Evolutionary conservation across 805 yeast species (phyloP).

Genomic region (Candida tibetensis): DNA sequence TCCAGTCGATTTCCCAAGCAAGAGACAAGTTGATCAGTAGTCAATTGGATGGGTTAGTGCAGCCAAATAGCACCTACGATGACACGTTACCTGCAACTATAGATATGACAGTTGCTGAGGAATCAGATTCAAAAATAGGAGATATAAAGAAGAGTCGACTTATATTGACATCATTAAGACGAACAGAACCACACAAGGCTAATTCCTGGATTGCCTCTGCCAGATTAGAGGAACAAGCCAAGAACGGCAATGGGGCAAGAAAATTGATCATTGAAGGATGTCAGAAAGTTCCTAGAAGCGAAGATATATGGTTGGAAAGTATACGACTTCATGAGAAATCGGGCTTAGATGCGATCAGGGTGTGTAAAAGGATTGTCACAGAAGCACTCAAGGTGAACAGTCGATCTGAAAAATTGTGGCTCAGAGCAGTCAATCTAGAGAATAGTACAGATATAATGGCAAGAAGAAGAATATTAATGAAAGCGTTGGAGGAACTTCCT

Average conservation of each 20-base stretch:
- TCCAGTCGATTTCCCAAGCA: constrained; percentile 59
- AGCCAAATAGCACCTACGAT: constrained; percentile 26
- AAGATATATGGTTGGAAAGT: constrained; percentile 80
- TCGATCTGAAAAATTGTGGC: constrained; percentile 66
- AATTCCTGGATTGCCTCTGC: constrained; percentile 88
- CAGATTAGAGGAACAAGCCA: constrained; percentile 65
- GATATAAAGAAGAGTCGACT: constrained; percentile 59
- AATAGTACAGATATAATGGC: constrained; percentile 42
- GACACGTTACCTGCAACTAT: constrained; percentile 29
- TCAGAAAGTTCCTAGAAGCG: constrained; percentile 58
- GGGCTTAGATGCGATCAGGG: constrained; percentile 28
- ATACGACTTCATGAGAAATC: constrained; percentile 57
- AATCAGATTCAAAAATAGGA: constrained; percentile 37
- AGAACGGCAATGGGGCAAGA: constrained; percentile 55
- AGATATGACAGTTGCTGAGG: constrained; percentile 3
- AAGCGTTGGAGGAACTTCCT: constrained; percentile 69
- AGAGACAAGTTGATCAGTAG: constrained; percentile 56
- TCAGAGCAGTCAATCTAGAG: constrained; percentile 66
- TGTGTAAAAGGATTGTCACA: constrained; percentile 58
- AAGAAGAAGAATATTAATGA: constrained; percentile 59
- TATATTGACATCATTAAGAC: constrained; percentile 64
- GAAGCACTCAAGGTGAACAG: constrained; percentile 62
- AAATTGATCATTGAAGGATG: constrained; percentile 73
- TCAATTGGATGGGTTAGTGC: constrained; percentile 43
- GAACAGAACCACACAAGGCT: constrained; percentile 68